A percentile compares a stretch with the other conserved stretches of the same genome.
Conservation (phyloP, 495 filamentous ascomycete genomes). For the Aspergillus coremiiformis region DNA sequence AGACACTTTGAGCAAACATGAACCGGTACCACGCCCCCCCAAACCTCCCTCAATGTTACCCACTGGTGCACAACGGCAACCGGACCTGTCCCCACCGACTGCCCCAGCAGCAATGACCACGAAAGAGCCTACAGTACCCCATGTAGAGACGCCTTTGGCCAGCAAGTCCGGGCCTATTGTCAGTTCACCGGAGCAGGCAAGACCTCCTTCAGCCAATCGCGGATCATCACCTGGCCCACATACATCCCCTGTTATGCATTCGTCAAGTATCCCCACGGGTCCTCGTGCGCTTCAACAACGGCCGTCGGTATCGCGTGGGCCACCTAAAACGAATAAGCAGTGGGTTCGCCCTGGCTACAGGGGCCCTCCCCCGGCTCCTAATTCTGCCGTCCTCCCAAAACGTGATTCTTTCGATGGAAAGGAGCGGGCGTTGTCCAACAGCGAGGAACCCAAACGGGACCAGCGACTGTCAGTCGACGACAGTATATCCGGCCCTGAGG, state of each 20-base stretch:
- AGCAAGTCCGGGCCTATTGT: constrained; percentile 17
- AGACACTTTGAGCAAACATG: constrained; percentile 12
- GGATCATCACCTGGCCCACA: constrained; percentile 31
- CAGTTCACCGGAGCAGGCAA: constrained; percentile 22
- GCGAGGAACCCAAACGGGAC: constrained; percentile 16
- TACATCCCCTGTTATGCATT: constrained; percentile 43
- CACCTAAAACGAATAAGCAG: constrained; percentile 46
- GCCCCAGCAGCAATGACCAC: constrained; percentile 36
- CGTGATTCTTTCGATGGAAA: constrained; percentile 38
- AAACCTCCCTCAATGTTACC: constrained; percentile 16
- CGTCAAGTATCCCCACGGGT: constrained; percentile 50
- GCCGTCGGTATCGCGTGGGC: constrained; percentile 27
- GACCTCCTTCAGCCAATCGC: constrained; percentile 25
- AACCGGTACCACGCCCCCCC: constrained; percentile 9
- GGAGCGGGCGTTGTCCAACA: constrained; percentile 22
- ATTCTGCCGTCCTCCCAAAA: constrained; percentile 28
- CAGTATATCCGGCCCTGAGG: constrained; percentile 7
- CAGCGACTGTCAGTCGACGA: constrained; percentile 6
- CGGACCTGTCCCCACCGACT: constrained; percentile 35
- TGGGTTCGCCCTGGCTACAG: constrained; percentile 51
- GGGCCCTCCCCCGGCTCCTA: constrained; percentile 19
- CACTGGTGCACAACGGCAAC: constrained; percentile 9
- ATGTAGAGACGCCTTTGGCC: constrained; percentile 12
- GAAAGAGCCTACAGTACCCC: constrained; percentile 17
- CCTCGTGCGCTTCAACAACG: constrained; percentile 47